Evolutionary conservation across 2,329 filamentous ascomycete genomes (phyloP).

Genomic region (Diaporthe vexans): DNA sequence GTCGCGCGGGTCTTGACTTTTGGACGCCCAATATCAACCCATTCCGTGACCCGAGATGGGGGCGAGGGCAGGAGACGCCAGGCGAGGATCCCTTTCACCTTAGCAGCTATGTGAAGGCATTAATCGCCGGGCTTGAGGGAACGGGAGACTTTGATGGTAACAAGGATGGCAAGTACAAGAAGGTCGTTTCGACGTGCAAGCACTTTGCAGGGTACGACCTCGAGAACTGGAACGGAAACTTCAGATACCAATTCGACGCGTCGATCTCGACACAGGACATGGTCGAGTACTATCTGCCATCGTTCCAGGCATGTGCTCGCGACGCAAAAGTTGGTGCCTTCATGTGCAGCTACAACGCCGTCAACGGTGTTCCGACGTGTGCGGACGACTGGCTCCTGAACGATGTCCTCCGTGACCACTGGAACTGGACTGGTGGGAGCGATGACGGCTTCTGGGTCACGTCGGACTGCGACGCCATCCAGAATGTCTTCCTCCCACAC

Average conservation of each 20-base stretch:
- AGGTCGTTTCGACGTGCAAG: constrained; percentile 70
- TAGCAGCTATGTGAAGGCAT: constrained; percentile 45
- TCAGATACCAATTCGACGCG: constrained; percentile 48
- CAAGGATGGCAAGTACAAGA: constrained; percentile 38
- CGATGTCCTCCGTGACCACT: constrained; percentile 73
- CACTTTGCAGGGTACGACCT: constrained; percentile 72
- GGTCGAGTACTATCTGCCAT: constrained; percentile 76
- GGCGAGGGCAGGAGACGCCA: constrained; percentile 72
- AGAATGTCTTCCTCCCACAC: constrained; percentile 64
- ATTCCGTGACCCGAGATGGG: constrained; percentile 75
- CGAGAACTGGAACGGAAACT: constrained; percentile 52
- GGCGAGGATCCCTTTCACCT: constrained; percentile 46
- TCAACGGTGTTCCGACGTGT: constrained; percentile 76
- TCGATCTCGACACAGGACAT: constrained; percentile 68
- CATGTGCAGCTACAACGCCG: constrained; percentile 74
- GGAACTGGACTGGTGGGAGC: constrained; percentile 65
- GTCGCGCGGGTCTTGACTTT: constrained; percentile 68
- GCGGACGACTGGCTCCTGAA: constrained; percentile 72
- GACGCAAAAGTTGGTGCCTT: constrained; percentile 69
- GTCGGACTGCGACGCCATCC: constrained; percentile 75
- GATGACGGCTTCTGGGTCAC: constrained; percentile 62
- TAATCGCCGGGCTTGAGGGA: constrained; percentile 48
- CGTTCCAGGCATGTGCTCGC: constrained; percentile 74
- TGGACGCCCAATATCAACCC: constrained; percentile 79
- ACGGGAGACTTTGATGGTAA: constrained; percentile 32